Evolutionary conservation across 805 yeast species (phyloP).

Genomic region (Yamadazyma phyllophila): DNA sequence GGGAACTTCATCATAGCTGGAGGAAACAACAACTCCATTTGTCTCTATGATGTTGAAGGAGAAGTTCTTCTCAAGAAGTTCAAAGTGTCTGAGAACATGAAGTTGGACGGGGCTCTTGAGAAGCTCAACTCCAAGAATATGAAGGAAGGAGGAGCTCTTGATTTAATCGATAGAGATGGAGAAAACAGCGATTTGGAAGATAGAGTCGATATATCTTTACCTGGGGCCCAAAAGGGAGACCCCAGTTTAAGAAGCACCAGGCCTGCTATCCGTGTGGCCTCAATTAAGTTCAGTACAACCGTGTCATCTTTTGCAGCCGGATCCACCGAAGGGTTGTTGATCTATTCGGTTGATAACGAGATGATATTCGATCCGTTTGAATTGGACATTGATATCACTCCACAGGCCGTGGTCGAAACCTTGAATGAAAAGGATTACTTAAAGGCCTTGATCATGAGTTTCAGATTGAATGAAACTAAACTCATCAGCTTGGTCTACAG

Average conservation of each 20-base stretch:
- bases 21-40: conserved; percentile 87
- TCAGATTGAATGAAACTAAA: conserved; percentile 81
- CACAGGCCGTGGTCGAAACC: conserved; percentile 64
- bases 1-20: conserved; percentile 88
- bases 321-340: conserved; percentile 86
- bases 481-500: conserved; percentile 75
- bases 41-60: conserved; percentile 85
- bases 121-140: conserved; percentile 74
- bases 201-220: conserved; percentile 68
- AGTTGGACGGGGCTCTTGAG: conserved; percentile 81
- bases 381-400: conserved; percentile 88
- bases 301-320: conserved; percentile 91
- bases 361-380: conserved; percentile 91
- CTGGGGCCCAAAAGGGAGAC: conserved; percentile 82
- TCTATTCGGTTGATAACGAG: conserved; percentile 75
- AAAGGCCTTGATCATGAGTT: conserved; percentile 85
- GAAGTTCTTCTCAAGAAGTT: conserved; percentile 83
- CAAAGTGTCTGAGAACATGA: conserved; percentile 85
- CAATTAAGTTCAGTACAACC: conserved; percentile 84
- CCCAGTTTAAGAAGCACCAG: conserved; percentile 69
- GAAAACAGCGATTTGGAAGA: conserved; percentile 85
- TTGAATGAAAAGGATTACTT: conserved; percentile 62
- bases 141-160: conserved; percentile 77
- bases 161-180: conserved; percentile 78
- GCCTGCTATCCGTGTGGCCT: conserved; percentile 80